Base-by-base conservation (phyloP, 2,329 filamentous ascomycete genomes). In the Fusarium pilosicola region DNA sequence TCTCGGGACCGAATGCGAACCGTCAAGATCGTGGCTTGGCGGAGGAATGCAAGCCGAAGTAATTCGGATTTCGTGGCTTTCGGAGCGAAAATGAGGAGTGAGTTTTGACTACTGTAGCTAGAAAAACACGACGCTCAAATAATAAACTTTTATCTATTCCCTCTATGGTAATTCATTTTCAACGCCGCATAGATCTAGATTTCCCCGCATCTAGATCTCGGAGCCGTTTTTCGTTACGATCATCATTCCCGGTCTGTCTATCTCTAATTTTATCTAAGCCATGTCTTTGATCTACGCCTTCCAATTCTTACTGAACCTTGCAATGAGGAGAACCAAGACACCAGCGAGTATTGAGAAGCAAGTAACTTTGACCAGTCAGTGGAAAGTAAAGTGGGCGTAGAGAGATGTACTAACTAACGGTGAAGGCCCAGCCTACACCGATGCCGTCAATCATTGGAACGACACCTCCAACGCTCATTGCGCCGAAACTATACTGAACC, bases 351-450 rank as follows among this genome's bases (percentile, higher is more conserved):
- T n/a, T 15, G 74, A 68, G 9, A 62, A 51, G 3, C 34, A 39
- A 8, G 73, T 63, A n/a, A 64, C 76, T 78, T 44, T 17, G 4
- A 3, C 7, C 2, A 2, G 61, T 77, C 22, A 73, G 52, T 5
- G n/a, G 14, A 3, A 11, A 7, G 1, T 14, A 3, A 9, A 32
- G 4, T 2, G 1, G 1, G 4, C 0, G 11, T 6, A 14, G 38
- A 13, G 22, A 2, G 6, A 1, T 9, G 15, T 32, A 78, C 76
- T 71, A 55, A 78, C 76, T 66, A 17, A 74, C 57, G 1, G 76
- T 78, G 17, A 78, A 78, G 7, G 75, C 71, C 76, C 76, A 78
- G 2, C 76, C 76, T 12, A 78, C 76, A 0, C 76, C 76, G 0
- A 77, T 58, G 6, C 51, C 44, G 20, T 78, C 64, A 32, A 78